phyloP scores from a whole-genome alignment of 202 grass and related monocot species.

The Digitaria exilis region DNA sequence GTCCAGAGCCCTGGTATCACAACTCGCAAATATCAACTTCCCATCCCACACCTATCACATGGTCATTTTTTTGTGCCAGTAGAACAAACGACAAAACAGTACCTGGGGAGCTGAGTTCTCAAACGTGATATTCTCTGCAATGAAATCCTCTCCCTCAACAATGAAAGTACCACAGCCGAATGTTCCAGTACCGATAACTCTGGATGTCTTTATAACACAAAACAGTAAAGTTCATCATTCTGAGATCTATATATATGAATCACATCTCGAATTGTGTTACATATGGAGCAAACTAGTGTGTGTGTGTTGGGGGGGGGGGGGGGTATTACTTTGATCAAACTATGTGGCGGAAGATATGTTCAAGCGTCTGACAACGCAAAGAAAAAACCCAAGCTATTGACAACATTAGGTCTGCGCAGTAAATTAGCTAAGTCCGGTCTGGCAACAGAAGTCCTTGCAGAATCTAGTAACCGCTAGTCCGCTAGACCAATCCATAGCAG shows the following conservation, averaged over 20 bases:
- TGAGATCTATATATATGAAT: not conserved
- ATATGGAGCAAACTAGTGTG: no score
- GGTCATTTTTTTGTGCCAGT: slow-evolving; percentile 3
- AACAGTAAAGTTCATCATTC: not conserved
- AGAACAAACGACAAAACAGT: slow-evolving; percentile 19
- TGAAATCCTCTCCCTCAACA: slow-evolving; percentile 90
- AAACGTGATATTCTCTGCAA: slow-evolving; percentile 96
- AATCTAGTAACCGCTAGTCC: no score
- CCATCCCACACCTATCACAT: slow-evolving; percentile 16
- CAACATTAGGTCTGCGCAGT: no score
- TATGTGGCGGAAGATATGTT: not conserved
- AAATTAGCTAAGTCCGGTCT: no score
- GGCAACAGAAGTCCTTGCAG: no score
- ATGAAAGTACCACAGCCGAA: slow-evolving; percentile 90
- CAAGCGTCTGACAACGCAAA: not conserved
- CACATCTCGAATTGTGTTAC: no score
- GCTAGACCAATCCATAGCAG: not conserved
- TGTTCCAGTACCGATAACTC: slow-evolving; percentile 89
- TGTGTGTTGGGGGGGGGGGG: no score
- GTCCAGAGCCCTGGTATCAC: slow-evolving; percentile 80
- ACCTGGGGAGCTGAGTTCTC: slow-evolving; percentile 96
- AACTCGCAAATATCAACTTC: slow-evolving; percentile 29
- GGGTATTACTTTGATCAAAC: not conserved
- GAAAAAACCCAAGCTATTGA: not conserved
- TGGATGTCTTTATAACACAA: slow-evolving; percentile 57